These are phyloP conservation scores for Dillenia turbinata DNA, from an alignment of 164 flowering plant species.

Conservation along the genomic window DNA sequence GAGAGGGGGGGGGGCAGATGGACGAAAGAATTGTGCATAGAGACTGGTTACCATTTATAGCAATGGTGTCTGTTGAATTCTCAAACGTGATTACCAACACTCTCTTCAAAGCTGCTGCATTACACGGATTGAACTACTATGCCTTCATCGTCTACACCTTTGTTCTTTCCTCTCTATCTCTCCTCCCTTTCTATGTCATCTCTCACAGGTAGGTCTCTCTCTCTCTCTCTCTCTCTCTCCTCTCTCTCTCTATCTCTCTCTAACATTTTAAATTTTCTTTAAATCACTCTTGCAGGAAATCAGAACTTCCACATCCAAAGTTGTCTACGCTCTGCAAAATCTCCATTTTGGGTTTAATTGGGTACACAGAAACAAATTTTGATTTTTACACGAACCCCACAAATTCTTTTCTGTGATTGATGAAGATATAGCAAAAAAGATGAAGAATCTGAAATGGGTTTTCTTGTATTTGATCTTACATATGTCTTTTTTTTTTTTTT, in stretches of 20 bases:
- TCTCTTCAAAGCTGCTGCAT: conserved; percentile 42
- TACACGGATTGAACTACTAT: conserved; percentile 27
- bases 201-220: conserved; percentile 11
- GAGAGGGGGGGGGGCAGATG: no score
- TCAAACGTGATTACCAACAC: conserved; percentile 41
- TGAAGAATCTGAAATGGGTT: background rate
- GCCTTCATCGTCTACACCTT: conserved; percentile 33
- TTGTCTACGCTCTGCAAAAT: conserved; percentile 8
- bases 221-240: background rate
- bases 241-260: no score
- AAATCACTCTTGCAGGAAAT: no score
- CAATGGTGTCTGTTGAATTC: conserved; percentile 39
- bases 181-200: conserved; percentile 26
- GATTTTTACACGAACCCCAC: background rate
- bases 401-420: background rate
- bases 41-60: conserved; percentile 23
- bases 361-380: conserved; percentile 11
- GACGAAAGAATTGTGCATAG: no score
- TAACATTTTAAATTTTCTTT: no score
- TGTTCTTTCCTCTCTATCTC: conserved; percentile 30
- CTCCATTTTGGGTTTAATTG: conserved; percentile 20
- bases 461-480: conserved; percentile 3
- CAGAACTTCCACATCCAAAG: conserved; percentile 7
- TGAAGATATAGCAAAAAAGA: no score
- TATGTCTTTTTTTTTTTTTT: background rate